Base-by-base conservation (phyloP, 2,329 filamentous ascomycete genomes). In the Lachnellula cervina region DNA sequence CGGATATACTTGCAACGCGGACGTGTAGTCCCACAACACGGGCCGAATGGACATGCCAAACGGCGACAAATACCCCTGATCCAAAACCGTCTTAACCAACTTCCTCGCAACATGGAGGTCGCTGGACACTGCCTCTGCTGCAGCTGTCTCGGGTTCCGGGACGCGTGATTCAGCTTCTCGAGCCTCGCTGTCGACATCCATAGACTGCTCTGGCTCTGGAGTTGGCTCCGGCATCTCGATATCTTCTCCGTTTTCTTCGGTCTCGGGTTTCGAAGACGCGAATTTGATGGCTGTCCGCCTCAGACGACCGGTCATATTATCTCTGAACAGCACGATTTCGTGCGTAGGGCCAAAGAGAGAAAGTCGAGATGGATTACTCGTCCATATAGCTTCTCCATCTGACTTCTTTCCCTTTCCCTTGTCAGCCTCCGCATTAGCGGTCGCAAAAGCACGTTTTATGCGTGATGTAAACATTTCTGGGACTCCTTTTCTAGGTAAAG, bases 391-490 rank as follows among this genome's bases (percentile, higher is more conserved):
- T 65, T 91, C 87, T 19, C 90, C 89, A 34, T 82, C 77, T 19
- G 78, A 74, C 38, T 77, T 76, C 58, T 76, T 71, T 53, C 73
- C 76, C 55, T 72, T 76, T 50, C 71, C 74, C 49, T 73, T 71
- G 19, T 82, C 82, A 0, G 78, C 74, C 64, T 94, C 90, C 2
- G 84, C 77, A 63, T 94, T 94, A 7, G 90, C 90, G 1, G 82
- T 77, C 0, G 86, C 83, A 66, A 99, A 95, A 0, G 84, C 88
- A 43, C 93, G 81, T 62, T 89, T 86, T 44, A 99, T 81, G 16
- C 94, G 81, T 34, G 86, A 93, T 0, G 93, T 97, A 73, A 99
- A 99, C 64, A 97, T 76, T 6, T 93, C 88, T 1, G 94, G 94
- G 2, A 99, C 81, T 0, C 80, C 74, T 61, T 87, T 86, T 9